phyloP scores from a whole-genome alignment of 1,139 yeast genomes.

The Yamadazyma taylorii region DNA sequence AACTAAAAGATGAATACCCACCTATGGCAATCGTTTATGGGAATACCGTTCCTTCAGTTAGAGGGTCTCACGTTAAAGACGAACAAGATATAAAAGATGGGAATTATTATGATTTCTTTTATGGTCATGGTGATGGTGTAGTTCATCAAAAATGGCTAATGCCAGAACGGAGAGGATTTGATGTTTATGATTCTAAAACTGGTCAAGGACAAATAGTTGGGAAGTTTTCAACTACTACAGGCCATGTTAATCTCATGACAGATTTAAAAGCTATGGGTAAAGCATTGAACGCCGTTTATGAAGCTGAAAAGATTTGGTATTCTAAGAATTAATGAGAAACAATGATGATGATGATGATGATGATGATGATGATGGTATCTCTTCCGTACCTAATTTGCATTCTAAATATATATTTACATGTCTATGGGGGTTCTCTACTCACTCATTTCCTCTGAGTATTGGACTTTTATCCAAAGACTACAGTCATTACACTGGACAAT shows the following conservation, averaged over 20 bases:
- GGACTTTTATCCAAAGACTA: conserved; percentile 79
- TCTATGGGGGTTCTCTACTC: no score
- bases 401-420: conserved; percentile 2
- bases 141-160: conserved; percentile 79
- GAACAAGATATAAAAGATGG: conserved; percentile 68
- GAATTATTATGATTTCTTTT: conserved; percentile 70
- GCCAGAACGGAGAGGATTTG: conserved; percentile 73
- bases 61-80: conserved; percentile 68
- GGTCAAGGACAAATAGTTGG: conserved; percentile 58
- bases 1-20: conserved; percentile 56
- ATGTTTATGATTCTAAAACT: conserved; percentile 30
- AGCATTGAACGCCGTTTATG: conserved; percentile 61
- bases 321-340: neutral
- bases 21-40: conserved; percentile 84
- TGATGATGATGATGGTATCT: no score
- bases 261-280: conserved; percentile 71
- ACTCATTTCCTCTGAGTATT: conserved; percentile 46
- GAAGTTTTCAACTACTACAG: conserved; percentile 61
- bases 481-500: conserved; percentile 79
- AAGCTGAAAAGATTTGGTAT: conserved; percentile 49
- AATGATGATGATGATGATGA: no score
- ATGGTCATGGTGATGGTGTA: conserved; percentile 94
- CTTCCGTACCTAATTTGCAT: no score
- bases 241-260: conserved; percentile 78
- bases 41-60: conserved; percentile 76